Conservation (phyloP, 805 yeast genomes). For the Pichia nanzhaoensis region DNA sequence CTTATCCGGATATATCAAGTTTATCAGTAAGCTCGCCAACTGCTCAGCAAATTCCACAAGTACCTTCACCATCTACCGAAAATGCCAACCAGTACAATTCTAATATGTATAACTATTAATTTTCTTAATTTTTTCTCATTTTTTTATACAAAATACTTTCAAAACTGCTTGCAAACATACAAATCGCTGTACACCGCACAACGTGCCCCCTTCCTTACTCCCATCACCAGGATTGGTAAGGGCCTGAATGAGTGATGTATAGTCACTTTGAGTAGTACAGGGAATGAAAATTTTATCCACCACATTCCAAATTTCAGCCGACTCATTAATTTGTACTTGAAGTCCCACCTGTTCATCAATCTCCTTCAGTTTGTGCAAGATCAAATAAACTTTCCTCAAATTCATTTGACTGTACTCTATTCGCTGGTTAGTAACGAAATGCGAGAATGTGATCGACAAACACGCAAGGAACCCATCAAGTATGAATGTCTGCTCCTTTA, state of each 20-base stretch:
- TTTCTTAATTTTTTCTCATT: neutral
- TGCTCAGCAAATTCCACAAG: slow-evolving; percentile 1
- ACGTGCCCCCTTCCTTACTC: neutral
- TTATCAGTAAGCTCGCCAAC: slow-evolving; percentile 4
- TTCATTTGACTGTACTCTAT: slow-evolving; percentile 14
- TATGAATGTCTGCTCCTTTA: slow-evolving; percentile 7
- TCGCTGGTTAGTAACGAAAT: slow-evolving; percentile 9
- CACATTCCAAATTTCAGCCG: slow-evolving; percentile 14
- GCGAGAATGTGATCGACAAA: slow-evolving; percentile 20
- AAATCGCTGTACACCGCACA: neutral
- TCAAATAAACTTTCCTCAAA: slow-evolving; percentile 12
- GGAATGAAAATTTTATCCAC: slow-evolving; percentile 10
- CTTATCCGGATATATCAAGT: slow-evolving; percentile 15
- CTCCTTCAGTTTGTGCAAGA: slow-evolving; percentile 14
- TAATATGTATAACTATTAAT: slow-evolving; percentile 7
- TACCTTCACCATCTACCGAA: slow-evolving; percentile 12
- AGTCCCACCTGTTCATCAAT: slow-evolving; percentile 6
- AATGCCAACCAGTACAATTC: slow-evolving; percentile 9
- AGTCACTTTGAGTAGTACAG: neutral
- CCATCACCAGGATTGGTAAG: neutral
- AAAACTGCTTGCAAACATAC: slow-evolving; percentile 2
- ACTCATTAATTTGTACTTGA: slow-evolving; percentile 19
- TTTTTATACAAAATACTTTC: neutral
- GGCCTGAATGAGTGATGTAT: slow-evolving; percentile 1
- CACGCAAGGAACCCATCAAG: slow-evolving; percentile 23